Base-by-base conservation (phyloP, 345 rosid genomes). In the Aurinia saxatilis region DNA sequence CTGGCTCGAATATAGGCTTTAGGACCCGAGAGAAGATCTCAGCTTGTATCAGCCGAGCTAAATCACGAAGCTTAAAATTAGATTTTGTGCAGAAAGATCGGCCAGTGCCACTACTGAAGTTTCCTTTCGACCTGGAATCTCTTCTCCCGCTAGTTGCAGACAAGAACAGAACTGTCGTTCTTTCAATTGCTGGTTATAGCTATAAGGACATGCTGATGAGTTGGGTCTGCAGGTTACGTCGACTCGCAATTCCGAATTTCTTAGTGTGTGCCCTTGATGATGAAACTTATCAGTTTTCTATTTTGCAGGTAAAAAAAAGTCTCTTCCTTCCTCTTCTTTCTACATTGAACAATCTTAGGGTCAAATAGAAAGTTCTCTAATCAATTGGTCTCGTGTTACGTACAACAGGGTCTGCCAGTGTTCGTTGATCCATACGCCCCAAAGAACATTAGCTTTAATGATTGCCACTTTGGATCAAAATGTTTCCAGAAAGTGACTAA, bases 131-230 rank as follows among this genome's bases (percentile, higher is more conserved):
- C 29, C 38, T 90, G 37, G 84, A 82, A 76, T 82, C 84, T 33
- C 90, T 90, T 44, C 95, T 93, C 54, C 72, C 79, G 1, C 27
- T 73, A 57, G 51, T 60, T 63, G 95, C 88, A 37, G 97, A 87
- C 73, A 67, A 79, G 70, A 90, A 84, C 56, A 80, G 65, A 66
- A 82, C 90, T 21, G 39, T 90, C 69, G 82, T 93, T 64, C 91
- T 93, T 58, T 74, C 90, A 35, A 75, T 93, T 60, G 91, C 95
- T 69, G 99, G 99, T 63, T 81, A 77, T 77, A 93, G 99, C 60
- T 90, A 90, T 48, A 87, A 81, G 76, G 99, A 90, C 73, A 84
- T 90, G 97, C 46, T 90, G 73, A 90, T 93, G 97, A 93, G 90
- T 78, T 89, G 97, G 97, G 90, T 76, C 27, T 89, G 99, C 83